Evolutionary conservation across 2,329 filamentous ascomycete species (phyloP).

Genomic region (Neoscytalidium dimidiatum): DNA sequence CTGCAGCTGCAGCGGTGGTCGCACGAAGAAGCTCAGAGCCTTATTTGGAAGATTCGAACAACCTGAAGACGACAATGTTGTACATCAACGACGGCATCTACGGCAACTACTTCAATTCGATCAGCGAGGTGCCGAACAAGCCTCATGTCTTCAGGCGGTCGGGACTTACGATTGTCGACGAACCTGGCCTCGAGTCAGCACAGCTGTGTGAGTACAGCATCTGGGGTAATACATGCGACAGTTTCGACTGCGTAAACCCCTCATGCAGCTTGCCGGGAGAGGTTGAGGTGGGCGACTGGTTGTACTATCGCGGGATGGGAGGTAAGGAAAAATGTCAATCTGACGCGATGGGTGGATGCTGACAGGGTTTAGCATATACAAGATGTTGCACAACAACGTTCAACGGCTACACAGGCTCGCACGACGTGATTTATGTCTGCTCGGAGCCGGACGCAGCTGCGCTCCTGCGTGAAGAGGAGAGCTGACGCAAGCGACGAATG

Average conservation of each 20-base stretch:
- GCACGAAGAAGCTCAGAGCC: constrained; percentile 81
- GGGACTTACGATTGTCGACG: constrained; percentile 58
- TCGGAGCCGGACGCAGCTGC: constrained; percentile 81
- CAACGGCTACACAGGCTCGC: constrained; percentile 87
- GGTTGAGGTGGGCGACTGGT: constrained; percentile 87
- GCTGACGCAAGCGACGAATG: not conserved
- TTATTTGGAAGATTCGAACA: constrained; percentile 55
- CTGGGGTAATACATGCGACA: constrained; percentile 94
- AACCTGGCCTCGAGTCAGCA: constrained; percentile 42
- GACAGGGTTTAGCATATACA: constrained; percentile 66
- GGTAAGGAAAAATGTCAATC: constrained; percentile 21
- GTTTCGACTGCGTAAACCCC: constrained; percentile 85
- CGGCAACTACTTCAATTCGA: constrained; percentile 94
- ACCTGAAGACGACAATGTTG: constrained; percentile 76
- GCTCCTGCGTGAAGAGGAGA: constrained; percentile 49
- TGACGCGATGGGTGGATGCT: not conserved
- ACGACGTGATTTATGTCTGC: constrained; percentile 87
- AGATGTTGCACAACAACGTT: constrained; percentile 92
- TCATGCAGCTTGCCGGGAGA: constrained; percentile 71
- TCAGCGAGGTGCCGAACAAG: constrained; percentile 87
- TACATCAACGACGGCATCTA: constrained; percentile 95
- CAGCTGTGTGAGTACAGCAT: constrained; percentile 65
- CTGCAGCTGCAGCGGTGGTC: constrained; percentile 87
- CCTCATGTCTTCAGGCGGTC: constrained; percentile 71
- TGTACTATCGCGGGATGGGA: constrained; percentile 96